Evolutionary conservation across 1,284 basidiomycete species (phyloP), one percentile per base, ranked within the genome.

Genomic region (Inonotus obliquus): DNA sequence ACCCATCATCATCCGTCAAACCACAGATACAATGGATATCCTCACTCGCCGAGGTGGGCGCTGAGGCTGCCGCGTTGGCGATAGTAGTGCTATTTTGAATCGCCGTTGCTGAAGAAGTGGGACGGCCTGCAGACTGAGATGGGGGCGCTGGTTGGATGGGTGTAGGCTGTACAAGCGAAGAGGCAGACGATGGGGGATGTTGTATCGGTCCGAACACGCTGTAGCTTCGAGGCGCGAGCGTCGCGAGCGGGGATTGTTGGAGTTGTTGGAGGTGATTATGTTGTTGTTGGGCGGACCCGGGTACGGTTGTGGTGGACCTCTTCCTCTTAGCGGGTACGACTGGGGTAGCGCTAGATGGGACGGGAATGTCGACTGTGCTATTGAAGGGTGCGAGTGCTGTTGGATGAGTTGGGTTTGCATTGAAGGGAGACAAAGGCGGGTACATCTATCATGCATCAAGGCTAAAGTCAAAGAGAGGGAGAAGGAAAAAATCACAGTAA

Each of bases 1-100:
- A 95, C 17, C 94, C 94, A 71, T 96, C 94, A 75, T 96, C 95
- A 68, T 87, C 82, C 48, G 83, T 77, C 65, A 78, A 79, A 4
- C 83, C 85, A 69, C 92, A 94, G 57, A 92, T 89, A 70, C 92
- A 94, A 52, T 77, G 75, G 61, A 89, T 86, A 54, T 77, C 73
- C 32, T 81, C 80, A 39, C 73, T 68, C 65, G 79, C 79, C 2
- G 21, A 19, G 9, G 52, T 47, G 19, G 48, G 48, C 19, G 23
- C 58, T 3, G 53, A 10, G 13, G 47, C 32, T 17, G 23, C 51
- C 25, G 39, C 9, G 37, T 27, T 41, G 54, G 21, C 41, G 19
- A 37, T 44, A 45, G 6, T 17, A 32, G 11, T 39, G 4, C n/a
- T 19, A 19, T 48, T 13, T 19, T n/a, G 17, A n/a, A 25, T 48